Evolutionary conservation across 495 filamentous ascomycete genomes (phyloP).

Genomic region (Apodospora peruviana): DNA sequence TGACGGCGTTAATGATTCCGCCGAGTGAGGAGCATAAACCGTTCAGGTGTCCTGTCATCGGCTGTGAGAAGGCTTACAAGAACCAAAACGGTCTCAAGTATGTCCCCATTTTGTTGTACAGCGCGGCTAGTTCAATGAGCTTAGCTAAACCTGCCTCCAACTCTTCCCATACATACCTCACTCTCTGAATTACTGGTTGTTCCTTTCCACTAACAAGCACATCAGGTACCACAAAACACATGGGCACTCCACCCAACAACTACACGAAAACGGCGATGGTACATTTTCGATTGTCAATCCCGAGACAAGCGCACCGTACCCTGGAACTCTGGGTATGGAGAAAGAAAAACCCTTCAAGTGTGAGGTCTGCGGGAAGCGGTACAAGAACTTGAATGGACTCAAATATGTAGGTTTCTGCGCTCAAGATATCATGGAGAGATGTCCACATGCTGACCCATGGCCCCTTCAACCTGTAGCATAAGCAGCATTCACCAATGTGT

Average conservation of each 20-base stretch:
- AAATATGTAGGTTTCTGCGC: conserved; percentile 61
- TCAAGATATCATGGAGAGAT: background rate
- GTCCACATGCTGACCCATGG: conserved; percentile 1
- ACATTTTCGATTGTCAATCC: conserved; percentile 98
- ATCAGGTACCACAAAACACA: conserved; percentile 70
- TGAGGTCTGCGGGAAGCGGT: conserved; percentile 93
- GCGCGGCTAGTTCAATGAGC: no score
- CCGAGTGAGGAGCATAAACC: conserved; percentile 79
- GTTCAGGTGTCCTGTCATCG: conserved; percentile 95
- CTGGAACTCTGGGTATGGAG: conserved; percentile 96
- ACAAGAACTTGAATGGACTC: conserved; percentile 96
- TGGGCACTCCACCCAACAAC: conserved; percentile 91
- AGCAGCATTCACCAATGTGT: conserved; percentile 76
- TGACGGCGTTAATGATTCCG: conserved; percentile 53
- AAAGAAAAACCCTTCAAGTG: conserved; percentile 99
- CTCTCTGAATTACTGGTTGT: background rate
- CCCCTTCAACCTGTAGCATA: conserved; percentile 47
- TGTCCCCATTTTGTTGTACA: conserved; percentile 22
- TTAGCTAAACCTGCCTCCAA: no score
- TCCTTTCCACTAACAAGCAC: conserved; percentile 29
- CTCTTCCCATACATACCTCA: background rate
- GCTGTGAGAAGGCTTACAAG: conserved; percentile 99
- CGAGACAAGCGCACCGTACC: conserved; percentile 86
- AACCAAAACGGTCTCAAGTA: conserved; percentile 98
- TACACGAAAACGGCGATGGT: conserved; percentile 91